A percentile compares a stretch with the other conserved stretches of the same genome.
These are phyloP conservation scores for Echinosophora koreensis DNA, from an alignment of 306 rosid species.

Conservation along the genomic window DNA sequence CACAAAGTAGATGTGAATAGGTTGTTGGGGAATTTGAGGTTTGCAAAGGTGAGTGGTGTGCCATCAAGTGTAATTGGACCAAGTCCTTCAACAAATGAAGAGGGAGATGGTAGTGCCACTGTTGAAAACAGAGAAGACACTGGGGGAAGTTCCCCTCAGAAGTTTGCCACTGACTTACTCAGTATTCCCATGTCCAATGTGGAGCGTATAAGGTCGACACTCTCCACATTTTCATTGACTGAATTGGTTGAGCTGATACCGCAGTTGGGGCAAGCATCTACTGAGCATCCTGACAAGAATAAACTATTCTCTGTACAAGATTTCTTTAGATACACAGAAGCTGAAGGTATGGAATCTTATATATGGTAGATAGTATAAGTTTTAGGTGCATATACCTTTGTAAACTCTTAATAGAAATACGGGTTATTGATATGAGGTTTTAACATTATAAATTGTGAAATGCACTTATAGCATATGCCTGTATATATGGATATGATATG, in stretches of 20 bases:
- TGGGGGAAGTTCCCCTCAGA: conserved; percentile 80
- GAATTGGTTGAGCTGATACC: conserved; percentile 93
- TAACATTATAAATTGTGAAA: conserved; percentile 20
- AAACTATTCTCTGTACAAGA: conserved; percentile 91
- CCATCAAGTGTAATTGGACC: conserved; percentile 76
- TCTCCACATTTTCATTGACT: conserved; percentile 86
- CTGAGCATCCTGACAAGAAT: conserved; percentile 98
- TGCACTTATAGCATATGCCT: neutral
- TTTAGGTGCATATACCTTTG: conserved; percentile 39
- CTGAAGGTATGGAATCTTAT: conserved; percentile 78
- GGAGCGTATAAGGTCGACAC: conserved; percentile 89
- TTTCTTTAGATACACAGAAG: conserved; percentile 95
- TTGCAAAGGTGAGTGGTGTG: conserved; percentile 92
- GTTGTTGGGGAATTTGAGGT: conserved; percentile 85
- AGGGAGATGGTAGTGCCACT: conserved; percentile 57
- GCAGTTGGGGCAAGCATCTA: conserved; percentile 74
- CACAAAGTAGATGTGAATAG: conserved; percentile 74
- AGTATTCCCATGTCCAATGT: conserved; percentile 92
- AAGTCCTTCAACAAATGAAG: conserved; percentile 67
- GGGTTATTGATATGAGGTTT: conserved; percentile 12
- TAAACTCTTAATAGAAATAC: conserved; percentile 12
- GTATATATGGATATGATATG: neutral
- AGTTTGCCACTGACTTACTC: conserved; percentile 78
- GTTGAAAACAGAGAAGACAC: conserved; percentile 64
- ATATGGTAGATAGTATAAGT: conserved; percentile 8